Conservation (phyloP, 768 basidiomycete genomes). For the Termitomyces titanicus region DNA sequence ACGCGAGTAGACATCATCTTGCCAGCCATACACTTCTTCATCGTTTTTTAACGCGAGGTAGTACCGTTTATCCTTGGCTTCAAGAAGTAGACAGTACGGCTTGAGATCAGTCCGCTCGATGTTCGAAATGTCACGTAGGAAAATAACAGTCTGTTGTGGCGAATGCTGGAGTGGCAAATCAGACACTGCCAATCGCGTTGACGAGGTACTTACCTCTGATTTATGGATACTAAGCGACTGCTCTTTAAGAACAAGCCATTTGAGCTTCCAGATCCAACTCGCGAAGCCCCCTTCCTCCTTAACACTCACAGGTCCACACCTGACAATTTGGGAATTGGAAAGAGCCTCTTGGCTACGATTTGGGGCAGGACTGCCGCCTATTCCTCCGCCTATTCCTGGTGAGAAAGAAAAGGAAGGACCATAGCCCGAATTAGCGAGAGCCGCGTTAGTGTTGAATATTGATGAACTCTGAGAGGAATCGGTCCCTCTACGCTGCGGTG, state of each 20-base stretch:
- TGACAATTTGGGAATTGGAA: conserved; percentile 47
- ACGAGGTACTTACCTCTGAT: conserved; percentile 67
- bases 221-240: conserved; percentile 80
- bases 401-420: conserved; percentile 54
- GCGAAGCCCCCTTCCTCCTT: conserved; percentile 91
- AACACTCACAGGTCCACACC: conserved; percentile 73
- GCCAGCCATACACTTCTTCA: conserved; percentile 97
- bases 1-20: conserved; percentile 92
- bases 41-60: conserved; percentile 86
- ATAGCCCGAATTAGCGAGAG: conserved; percentile 55
- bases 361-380: conserved; percentile 79
- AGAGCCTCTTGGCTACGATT: conserved; percentile 40
- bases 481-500: conserved; percentile 47
- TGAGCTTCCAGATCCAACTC: conserved; percentile 87
- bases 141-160: conserved; percentile 57
- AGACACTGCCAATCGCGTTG: background rate
- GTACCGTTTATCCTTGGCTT: conserved; percentile 80
- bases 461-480: conserved; percentile 29
- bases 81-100: conserved; percentile 88
- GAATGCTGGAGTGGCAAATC: conserved; percentile 34
- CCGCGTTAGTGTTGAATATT: conserved; percentile 35
- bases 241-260: conserved; percentile 86
- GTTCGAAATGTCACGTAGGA: conserved; percentile 74
- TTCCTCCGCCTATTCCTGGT: no score
- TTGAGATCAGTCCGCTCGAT: conserved; percentile 93